Conservation (phyloP, 805 yeast genomes). For the Saccharomycopsis synnaedendra region DNA sequence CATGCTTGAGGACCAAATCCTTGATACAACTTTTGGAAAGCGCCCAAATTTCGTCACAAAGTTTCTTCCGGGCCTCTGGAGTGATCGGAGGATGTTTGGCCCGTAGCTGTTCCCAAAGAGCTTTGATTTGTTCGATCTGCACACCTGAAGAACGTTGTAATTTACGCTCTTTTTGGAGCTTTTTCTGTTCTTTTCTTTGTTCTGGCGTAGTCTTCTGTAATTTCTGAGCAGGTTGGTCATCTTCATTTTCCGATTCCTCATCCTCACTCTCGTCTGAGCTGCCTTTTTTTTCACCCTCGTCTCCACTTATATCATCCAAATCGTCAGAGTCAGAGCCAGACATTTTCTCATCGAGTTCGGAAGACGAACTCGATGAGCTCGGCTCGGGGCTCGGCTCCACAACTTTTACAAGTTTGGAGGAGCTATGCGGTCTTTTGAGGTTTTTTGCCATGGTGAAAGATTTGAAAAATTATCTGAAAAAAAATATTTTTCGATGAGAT, state of each 20-base stretch:
- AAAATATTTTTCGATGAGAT: too few relatives aligned
- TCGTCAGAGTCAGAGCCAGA: conserved; percentile 22
- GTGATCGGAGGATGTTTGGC: conserved; percentile 77
- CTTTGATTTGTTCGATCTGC: conserved; percentile 75
- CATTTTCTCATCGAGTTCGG: conserved; percentile 18
- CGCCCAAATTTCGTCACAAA: conserved; percentile 78
- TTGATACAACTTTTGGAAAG: conserved; percentile 63
- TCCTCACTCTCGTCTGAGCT: conserved; percentile 23
- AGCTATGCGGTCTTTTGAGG: too few relatives aligned
- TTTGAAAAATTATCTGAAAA: too few relatives aligned
- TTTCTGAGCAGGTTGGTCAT: conserved; percentile 23
- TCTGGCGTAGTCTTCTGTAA: conserved; percentile 39
- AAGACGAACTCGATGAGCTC: not conserved
- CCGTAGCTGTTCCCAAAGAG: conserved; percentile 84
- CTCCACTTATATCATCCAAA: conserved; percentile 19
- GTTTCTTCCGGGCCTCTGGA: conserved; percentile 60
- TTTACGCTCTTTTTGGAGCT: conserved; percentile 70
- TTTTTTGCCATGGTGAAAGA: too few relatives aligned
- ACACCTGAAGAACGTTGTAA: conserved; percentile 78
- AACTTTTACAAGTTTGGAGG: too few relatives aligned
- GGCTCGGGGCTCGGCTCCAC: too few relatives aligned
- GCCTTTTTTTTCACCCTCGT: conserved; percentile 20
- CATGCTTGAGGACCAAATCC: conserved; percentile 89
- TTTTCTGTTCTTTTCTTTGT: conserved; percentile 76
- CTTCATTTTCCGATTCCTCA: conserved; percentile 20